Percentiles rank a stretch among this genome's conserved stretches.
phyloP scores from a whole-genome alignment of 495 filamentous ascomycete species.

The Aspergillus bridgeri region DNA sequence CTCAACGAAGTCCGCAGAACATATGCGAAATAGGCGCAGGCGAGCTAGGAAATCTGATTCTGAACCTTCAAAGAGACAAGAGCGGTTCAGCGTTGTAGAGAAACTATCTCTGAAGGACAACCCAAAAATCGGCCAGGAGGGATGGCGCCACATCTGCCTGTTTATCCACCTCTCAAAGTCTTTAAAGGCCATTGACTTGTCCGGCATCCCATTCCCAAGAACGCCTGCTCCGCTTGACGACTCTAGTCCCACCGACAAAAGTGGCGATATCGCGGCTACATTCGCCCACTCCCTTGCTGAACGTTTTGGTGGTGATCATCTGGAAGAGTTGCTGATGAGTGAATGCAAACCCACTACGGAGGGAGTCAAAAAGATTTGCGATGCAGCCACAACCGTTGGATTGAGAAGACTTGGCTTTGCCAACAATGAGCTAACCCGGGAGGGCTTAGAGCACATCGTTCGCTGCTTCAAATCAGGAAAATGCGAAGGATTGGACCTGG shows the following conservation, averaged over 20 bases:
- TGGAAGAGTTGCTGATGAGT: constrained; percentile 82
- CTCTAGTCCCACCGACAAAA: constrained; percentile 9
- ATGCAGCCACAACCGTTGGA: constrained; percentile 70
- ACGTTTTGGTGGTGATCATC: constrained; percentile 66
- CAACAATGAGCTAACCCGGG: constrained; percentile 69
- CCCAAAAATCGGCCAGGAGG: constrained; percentile 73
- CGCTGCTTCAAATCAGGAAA: constrained; percentile 67
- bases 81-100: constrained; percentile 71
- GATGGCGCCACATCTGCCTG: constrained; percentile 86
- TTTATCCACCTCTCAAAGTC: constrained; percentile 89
- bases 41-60: constrained; percentile 25
- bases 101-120: constrained; percentile 89
- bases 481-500: constrained; percentile 90
- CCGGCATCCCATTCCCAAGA: constrained; percentile 76
- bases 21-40: constrained; percentile 45
- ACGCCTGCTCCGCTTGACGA: constrained; percentile 21
- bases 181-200: constrained; percentile 80
- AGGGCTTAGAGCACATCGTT: constrained; percentile 71
- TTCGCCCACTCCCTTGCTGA: constrained; percentile 73
- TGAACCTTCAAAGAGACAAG: constrained; percentile 24
- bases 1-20: constrained; percentile 66
- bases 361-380: constrained; percentile 68
- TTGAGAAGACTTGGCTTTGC: constrained; percentile 76
- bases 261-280: constrained; percentile 51
- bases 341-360: constrained; percentile 69